Evolutionary conservation across 2,329 filamentous ascomycete genomes (phyloP).

Genomic region (Pezicula carpinea): DNA sequence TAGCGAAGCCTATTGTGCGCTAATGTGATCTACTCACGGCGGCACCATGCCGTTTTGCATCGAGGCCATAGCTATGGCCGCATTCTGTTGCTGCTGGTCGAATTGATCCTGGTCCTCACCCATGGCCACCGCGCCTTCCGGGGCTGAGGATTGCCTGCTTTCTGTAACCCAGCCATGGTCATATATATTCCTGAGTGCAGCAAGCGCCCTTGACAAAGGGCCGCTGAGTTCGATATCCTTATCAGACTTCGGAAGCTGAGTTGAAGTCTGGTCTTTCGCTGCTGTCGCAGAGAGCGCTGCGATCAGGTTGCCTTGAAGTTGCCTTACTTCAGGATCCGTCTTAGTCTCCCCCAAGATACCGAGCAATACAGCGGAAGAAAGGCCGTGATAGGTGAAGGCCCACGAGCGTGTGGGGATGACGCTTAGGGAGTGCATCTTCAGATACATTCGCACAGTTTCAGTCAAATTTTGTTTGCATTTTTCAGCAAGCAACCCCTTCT

Average conservation of each 20-base stretch:
- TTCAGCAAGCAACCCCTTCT: constrained; percentile 51
- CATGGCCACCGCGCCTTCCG: constrained; percentile 6
- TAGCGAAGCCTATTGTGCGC: background rate
- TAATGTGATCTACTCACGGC: constrained; percentile 16
- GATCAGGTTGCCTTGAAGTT: constrained; percentile 60
- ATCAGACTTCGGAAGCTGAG: constrained; percentile 17
- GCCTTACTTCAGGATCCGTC: constrained; percentile 56
- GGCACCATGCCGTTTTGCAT: constrained; percentile 51
- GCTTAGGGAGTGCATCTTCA: constrained; percentile 64
- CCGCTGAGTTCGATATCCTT: constrained; percentile 36
- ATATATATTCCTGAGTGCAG: constrained; percentile 61
- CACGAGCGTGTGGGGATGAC: constrained; percentile 63
- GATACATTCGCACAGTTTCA: constrained; percentile 64
- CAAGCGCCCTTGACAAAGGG: constrained; percentile 55
- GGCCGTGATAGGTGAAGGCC: constrained; percentile 64
- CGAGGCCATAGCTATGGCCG: constrained; percentile 60
- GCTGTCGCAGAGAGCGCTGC: constrained; percentile 59
- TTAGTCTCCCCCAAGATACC: constrained; percentile 61
- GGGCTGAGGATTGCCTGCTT: constrained; percentile 17
- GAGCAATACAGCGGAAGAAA: constrained; percentile 60
- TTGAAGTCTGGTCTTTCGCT: constrained; percentile 46
- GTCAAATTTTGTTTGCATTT: constrained; percentile 59
- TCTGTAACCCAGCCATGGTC: constrained; percentile 57
- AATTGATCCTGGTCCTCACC: constrained; percentile 18
- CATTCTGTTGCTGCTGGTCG: constrained; percentile 46